phyloP scores from a whole-genome alignment of 2,329 filamentous ascomycete species.

The Trichoderma polysporum region DNA sequence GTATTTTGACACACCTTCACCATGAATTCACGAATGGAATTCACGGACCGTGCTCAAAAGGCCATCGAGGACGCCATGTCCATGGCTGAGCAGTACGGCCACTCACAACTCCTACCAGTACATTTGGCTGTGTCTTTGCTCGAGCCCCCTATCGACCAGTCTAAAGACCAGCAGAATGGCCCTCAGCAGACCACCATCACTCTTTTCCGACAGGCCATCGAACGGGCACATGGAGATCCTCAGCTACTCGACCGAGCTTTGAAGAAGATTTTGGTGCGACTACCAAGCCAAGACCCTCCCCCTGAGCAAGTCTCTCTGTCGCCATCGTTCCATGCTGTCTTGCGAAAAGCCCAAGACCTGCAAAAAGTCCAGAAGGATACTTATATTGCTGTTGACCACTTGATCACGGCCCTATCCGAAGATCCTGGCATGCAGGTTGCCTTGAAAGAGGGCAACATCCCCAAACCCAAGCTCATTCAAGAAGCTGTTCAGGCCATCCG shows the following conservation, averaged over 20 bases:
- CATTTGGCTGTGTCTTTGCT: slow-evolving; percentile 84
- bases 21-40: slow-evolving; percentile 80
- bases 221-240: slow-evolving; percentile 88
- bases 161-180: slow-evolving; percentile 79
- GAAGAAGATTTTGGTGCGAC: slow-evolving; percentile 86
- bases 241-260: slow-evolving; percentile 84
- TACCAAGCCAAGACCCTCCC: slow-evolving; percentile 92
- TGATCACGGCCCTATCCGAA: slow-evolving; percentile 82
- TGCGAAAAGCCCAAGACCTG: slow-evolving; percentile 81
- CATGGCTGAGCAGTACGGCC: slow-evolving; percentile 84
- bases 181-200: slow-evolving; percentile 64
- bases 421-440: slow-evolving; percentile 71
- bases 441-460: slow-evolving; percentile 84
- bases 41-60: slow-evolving; percentile 90
- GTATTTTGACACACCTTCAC: slow-evolving; percentile 30
- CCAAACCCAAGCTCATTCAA: slow-evolving; percentile 86
- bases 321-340: slow-evolving; percentile 75
- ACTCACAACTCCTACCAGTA: slow-evolving; percentile 85
- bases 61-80: slow-evolving; percentile 85
- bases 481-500: slow-evolving; percentile 89
- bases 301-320: slow-evolving; percentile 84
- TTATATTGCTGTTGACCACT: slow-evolving; percentile 90
- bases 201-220: slow-evolving; percentile 93
- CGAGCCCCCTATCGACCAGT: slow-evolving; percentile 71
- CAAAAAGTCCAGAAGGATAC: slow-evolving; percentile 98